Evolutionary conservation across 129 eudicot genomes (phyloP).

Genomic region (Erigeron canadensis): DNA sequence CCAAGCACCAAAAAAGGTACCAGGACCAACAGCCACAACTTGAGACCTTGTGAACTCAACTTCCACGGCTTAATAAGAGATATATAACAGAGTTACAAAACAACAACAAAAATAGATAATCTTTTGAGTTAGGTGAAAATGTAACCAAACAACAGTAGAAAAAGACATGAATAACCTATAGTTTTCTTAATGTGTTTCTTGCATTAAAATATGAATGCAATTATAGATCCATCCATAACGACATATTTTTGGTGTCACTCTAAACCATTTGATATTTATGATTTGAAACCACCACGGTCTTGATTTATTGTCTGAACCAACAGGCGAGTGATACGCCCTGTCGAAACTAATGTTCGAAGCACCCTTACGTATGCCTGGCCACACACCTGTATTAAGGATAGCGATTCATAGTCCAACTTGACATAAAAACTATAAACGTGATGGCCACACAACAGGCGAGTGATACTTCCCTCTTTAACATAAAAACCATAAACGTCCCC

Average conservation of each 20-base stretch:
- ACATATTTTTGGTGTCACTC: too few species aligned
- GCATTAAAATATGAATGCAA: background rate
- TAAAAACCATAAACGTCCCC: conserved; percentile 89
- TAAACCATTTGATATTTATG: too few species aligned
- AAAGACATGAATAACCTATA: background rate
- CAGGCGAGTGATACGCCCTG: too few species aligned
- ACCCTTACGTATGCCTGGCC: too few species aligned
- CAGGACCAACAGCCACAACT: conserved; percentile 84
- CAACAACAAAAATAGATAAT: conserved; percentile 10
- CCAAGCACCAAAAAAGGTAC: conserved; percentile 94
- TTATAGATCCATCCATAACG: background rate
- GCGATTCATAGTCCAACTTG: too few species aligned
- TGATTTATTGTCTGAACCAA: too few species aligned
- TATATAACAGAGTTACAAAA: conserved; percentile 8
- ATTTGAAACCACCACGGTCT: too few species aligned
- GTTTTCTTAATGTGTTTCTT: conserved; percentile 8
- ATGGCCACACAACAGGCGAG: too few species aligned
- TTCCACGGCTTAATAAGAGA: conserved; percentile 63
- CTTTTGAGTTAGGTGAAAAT: background rate
- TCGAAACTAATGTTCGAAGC: too few species aligned
- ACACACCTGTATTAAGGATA: too few species aligned
- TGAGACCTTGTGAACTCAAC: conserved; percentile 94
- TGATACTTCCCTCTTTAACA: too few species aligned
- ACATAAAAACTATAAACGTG: too few species aligned
- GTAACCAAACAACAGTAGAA: conserved; percentile 18